Base-by-base conservation (phyloP, 2,329 filamentous ascomycete species). In the Pseudocercospora pini-densiflorae region DNA sequence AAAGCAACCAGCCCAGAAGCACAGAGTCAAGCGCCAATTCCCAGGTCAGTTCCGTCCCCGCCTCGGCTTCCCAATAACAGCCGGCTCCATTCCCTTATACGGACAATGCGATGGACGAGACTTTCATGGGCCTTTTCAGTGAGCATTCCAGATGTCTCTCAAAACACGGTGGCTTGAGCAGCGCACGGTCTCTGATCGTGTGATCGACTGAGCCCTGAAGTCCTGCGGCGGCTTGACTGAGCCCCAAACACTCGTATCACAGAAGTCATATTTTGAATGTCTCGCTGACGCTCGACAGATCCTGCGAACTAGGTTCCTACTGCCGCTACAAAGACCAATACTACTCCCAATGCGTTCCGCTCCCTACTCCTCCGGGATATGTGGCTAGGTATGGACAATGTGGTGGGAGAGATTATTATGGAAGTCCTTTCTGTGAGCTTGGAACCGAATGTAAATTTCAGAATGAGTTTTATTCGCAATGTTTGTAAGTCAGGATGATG, bases 401-500 rank as follows among this genome's bases (percentile, higher is more conserved):
- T 27, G 60, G 60, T 14, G 60, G 60, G 9, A 53, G 16, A n/a
- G 43, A 45, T 45, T 55, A 55, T 24, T 9, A 36, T 40, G 60
- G 47, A 12, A 16, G 19, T 21, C 12, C 24, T 7, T 10, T 36
- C 7, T 54, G 59, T 54, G n/a, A 3, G 9, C 27, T 43, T 5
- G 59, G 45, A 6, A 61, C 59, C 2, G 10, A 27, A 12, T 54
- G 59, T 51, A 24, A 24, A 16, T 53, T 29, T 31, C 60, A 62
- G 29, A 55, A 62, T 24, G 45, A 29, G 47, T 62, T 36, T 36
- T 29, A 54, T 55, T 55, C 60, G 47, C 60, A 62, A 21, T 55
- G 60, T 62, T 54, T 62, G 49, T 62, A 8, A 43, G 54, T 19
- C 14, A n/a, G 31, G 14, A 10, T 8, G 24, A 55, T 55, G 12